Percentiles rank a stretch among this genome's conserved stretches.
These are phyloP conservation scores for Trichomonas vaginalis DNA, from an alignment of 208 protist species.

Conservation along the genomic window DNA sequence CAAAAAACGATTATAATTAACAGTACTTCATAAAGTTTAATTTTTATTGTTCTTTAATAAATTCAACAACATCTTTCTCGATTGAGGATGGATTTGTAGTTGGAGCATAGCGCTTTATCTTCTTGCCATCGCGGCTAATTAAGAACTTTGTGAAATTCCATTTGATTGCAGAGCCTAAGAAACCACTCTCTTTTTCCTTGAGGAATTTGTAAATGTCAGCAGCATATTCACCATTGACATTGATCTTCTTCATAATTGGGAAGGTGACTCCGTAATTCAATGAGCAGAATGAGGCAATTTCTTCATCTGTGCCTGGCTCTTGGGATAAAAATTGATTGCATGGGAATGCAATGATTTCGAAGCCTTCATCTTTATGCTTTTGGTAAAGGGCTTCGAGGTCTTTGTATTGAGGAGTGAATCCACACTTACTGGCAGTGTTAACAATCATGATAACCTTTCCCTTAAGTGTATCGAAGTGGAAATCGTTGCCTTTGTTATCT, in stretches of 20 bases:
- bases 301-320: background rate
- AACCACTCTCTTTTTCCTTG: background rate
- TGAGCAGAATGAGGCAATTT: background rate
- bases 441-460: conserved; percentile 8
- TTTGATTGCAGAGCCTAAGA: background rate
- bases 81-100: background rate
- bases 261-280: background rate
- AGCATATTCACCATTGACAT: background rate
- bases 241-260: background rate
- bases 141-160: conserved; percentile 21
- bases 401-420: background rate
- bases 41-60: background rate
- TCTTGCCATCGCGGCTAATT: background rate
- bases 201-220: background rate
- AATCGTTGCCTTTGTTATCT: background rate
- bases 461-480: background rate
- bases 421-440: background rate
- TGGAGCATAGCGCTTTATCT: background rate
- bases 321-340: background rate
- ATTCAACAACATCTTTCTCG: background rate
- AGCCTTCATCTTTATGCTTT: background rate
- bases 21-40: too few relatives aligned
- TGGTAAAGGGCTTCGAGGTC: background rate
- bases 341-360: conserved; percentile 10
- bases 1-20: too few relatives aligned